Conservation (phyloP, 306 rosid genomes). For the Hippophae rhamnoides region DNA sequence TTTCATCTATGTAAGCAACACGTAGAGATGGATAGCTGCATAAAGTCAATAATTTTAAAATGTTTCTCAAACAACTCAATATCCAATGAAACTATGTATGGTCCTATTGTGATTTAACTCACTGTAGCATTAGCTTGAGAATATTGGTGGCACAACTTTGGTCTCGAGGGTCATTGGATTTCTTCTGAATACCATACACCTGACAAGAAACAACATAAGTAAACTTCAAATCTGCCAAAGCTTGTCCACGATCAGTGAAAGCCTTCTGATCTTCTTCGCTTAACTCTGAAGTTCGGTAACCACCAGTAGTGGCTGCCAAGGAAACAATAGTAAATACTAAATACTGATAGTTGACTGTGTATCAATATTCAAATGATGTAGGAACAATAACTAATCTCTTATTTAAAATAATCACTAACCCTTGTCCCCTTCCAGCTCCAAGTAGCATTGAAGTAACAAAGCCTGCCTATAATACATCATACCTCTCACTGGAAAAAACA, state of each 20-base stretch:
- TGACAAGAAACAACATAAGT: conserved; percentile 97
- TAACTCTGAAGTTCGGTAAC: conserved; percentile 23
- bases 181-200: conserved; percentile 67
- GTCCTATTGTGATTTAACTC: conserved; percentile 31
- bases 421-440: conserved; percentile 48
- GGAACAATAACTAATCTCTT: conserved; percentile 4
- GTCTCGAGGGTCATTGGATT: conserved; percentile 39
- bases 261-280: conserved; percentile 17
- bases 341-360: conserved; percentile 5
- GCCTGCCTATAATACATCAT: conserved; percentile 91
- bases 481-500: conserved; percentile 71
- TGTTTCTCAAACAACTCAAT: conserved; percentile 10
- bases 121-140: conserved; percentile 76
- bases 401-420: conserved; percentile 39
- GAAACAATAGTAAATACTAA: conserved; percentile 15
- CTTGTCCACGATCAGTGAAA: conserved; percentile 41
- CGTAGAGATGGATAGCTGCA: conserved; percentile 75
- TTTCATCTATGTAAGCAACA: conserved; percentile 86
- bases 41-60: conserved; percentile 18
- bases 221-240: conserved; percentile 85
- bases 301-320: conserved; percentile 41
- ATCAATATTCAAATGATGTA: conserved; percentile 3
- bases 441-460: conserved; percentile 56
- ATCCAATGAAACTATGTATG: conserved; percentile 7
- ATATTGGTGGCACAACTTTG: conserved; percentile 52